Evolutionary conservation across 805 yeast species (phyloP).

Genomic region (Ogataea ramenticola): DNA sequence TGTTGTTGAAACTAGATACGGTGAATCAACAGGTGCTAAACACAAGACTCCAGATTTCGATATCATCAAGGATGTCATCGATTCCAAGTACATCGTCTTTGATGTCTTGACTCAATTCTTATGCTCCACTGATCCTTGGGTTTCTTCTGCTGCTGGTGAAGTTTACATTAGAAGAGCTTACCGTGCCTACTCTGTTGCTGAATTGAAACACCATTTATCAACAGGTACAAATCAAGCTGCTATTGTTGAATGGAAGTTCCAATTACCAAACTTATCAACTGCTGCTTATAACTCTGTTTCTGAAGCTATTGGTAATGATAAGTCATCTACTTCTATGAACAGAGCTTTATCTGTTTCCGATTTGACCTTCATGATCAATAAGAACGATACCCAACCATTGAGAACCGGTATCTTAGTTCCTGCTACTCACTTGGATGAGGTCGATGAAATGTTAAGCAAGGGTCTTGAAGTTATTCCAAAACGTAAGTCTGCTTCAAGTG

Average conservation of each 20-base stretch:
- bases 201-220: conserved; percentile 53
- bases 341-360: conserved; percentile 93
- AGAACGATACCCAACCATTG: conserved; percentile 55
- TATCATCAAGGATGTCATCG: conserved; percentile 84
- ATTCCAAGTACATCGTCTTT: conserved; percentile 91
- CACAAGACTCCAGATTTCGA: conserved; percentile 79
- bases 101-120: conserved; percentile 93
- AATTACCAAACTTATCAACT: conserved; percentile 63
- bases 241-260: conserved; percentile 81
- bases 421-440: conserved; percentile 77
- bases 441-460: conserved; percentile 71
- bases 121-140: conserved; percentile 75
- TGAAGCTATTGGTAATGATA: conserved; percentile 35
- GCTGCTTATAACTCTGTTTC: conserved; percentile 73
- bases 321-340: conserved; percentile 39
- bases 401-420: conserved; percentile 85
- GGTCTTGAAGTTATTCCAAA: conserved; percentile 69
- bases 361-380: conserved; percentile 74
- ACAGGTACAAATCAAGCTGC: conserved; percentile 39
- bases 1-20: conserved; percentile 84
- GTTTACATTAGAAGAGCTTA: conserved; percentile 95
- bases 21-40: conserved; percentile 63
- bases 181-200: conserved; percentile 87
- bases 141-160: conserved; percentile 93
- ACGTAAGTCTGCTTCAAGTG: conserved; percentile 26